phyloP scores from a whole-genome alignment of 441 rosid species.

The Corymbia citriodora region DNA sequence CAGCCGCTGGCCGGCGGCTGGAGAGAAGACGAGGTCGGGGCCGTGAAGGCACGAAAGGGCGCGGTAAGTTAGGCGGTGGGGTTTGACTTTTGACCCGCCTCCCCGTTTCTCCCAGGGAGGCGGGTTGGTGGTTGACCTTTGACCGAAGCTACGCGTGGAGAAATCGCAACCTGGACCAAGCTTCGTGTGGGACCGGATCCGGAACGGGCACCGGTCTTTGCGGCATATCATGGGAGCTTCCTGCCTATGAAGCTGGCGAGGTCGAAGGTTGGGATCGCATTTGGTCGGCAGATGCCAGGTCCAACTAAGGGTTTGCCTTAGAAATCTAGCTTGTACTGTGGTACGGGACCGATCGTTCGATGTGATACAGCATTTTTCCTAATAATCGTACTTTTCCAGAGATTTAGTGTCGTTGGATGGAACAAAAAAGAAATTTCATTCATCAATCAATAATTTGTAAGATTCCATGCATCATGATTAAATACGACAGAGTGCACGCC shows the following conservation, averaged over 20 bases:
- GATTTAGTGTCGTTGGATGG: background rate
- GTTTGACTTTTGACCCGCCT: background rate
- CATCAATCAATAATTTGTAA: rapidly evolving
- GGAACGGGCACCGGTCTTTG: too few species aligned
- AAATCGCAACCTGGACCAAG: background rate
- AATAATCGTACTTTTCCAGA: background rate
- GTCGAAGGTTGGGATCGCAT: background rate
- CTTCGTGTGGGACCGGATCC: background rate
- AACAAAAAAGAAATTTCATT: background rate
- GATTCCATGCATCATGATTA: background rate
- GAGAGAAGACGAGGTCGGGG: background rate
- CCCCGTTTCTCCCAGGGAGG: background rate
- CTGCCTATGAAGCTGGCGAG: background rate
- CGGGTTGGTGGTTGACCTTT: background rate
- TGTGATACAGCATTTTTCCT: background rate
- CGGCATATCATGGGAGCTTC: background rate
- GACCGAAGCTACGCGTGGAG: background rate
- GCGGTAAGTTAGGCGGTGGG: background rate
- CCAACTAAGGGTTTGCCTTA: background rate
- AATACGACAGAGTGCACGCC: rapidly evolving
- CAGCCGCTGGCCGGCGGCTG: background rate
- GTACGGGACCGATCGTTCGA: background rate
- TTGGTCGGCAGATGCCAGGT: background rate
- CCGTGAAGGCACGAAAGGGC: background rate
- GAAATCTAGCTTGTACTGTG: background rate